These are phyloP conservation scores for Coniochaeta prunicola DNA, from an alignment of 2,329 filamentous ascomycete genomes.

Conservation along the genomic window DNA sequence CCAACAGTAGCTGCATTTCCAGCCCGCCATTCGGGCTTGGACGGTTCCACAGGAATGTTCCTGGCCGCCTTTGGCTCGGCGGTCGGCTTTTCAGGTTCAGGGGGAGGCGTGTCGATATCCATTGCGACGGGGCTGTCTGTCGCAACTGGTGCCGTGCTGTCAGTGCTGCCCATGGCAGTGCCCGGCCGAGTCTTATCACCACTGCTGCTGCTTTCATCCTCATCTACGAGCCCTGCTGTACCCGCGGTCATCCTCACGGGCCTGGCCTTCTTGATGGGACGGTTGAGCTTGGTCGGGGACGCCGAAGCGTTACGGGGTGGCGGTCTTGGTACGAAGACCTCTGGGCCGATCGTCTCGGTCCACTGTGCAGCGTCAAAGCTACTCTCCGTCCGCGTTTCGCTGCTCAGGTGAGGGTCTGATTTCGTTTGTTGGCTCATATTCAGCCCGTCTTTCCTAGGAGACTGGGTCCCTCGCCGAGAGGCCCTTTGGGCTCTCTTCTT, in stretches of 20 bases:
- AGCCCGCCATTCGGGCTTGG: slow-evolving; percentile 51
- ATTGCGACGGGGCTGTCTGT: slow-evolving; percentile 50
- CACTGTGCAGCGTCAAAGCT: slow-evolving; percentile 46
- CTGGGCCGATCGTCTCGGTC: slow-evolving; percentile 44
- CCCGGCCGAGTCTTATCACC: slow-evolving; percentile 24
- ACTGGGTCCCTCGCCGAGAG: slow-evolving; percentile 29
- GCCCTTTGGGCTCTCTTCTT: slow-evolving; percentile 31
- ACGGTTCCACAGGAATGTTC: slow-evolving; percentile 51
- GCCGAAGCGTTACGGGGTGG: slow-evolving; percentile 27
- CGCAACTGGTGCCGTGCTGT: slow-evolving; percentile 18
- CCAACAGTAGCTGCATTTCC: slow-evolving; percentile 32
- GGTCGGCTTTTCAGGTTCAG: slow-evolving; percentile 11
- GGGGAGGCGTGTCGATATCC: slow-evolving; percentile 48
- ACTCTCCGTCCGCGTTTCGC: slow-evolving; percentile 13
- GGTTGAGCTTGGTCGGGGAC: slow-evolving; percentile 36
- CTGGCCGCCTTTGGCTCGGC: slow-evolving; percentile 29
- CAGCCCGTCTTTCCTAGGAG: slow-evolving; percentile 22
- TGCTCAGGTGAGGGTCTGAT: slow-evolving; percentile 7
- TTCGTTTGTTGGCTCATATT: not conserved
- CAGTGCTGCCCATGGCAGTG: slow-evolving; percentile 24
- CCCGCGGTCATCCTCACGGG: slow-evolving; percentile 44
- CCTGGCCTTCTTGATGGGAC: slow-evolving; percentile 53
- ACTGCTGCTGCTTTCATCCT: slow-evolving; percentile 36
- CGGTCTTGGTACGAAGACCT: slow-evolving; percentile 45
- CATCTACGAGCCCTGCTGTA: slow-evolving; percentile 35